Evolutionary conservation across 2,329 filamentous ascomycete species (phyloP), one percentile per base, ranked within the genome.

Genomic region (Microthyrium microscopicum): DNA sequence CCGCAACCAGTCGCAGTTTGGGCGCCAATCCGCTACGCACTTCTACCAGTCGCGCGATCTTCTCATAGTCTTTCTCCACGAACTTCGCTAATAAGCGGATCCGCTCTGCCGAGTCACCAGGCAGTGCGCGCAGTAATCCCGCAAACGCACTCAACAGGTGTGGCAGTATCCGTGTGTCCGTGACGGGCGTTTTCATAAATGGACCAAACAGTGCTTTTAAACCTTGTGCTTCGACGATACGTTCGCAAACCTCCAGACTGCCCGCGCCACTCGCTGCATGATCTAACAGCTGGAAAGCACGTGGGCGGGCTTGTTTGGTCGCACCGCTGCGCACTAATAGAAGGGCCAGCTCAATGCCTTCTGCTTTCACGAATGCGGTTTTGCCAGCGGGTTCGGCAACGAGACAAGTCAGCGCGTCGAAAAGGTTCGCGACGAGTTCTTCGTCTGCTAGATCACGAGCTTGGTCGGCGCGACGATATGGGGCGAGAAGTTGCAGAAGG

Each of bases 401-500:
- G 1, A 92, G 58, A 44, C 80, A 91, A 1, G 81, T 80, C 13
- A 95, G 52, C 2, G 76, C 72, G 48, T 93, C 85, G 51, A 98
- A 98, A 1, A 94, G 51, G 43, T 98, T 93, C 54, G 92, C 83
- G 50, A 91, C 80, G 51, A 81, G 94, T 57, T 98, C 89, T 53
- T 95, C 89, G 32, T 89, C 77, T 20, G 77, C 20, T 13, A 22
- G 74, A 38, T 84, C 82, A 48, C 80, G 87, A 31, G 74, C 69
- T 0, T 89, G 89, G 48, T 98, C 85, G 31, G 75, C 70, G 57
- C 78, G 80, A 36, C 89, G 74, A 56, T 95, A 98, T 2, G 75
- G 62, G 2, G 85, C 81, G 1, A 91, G 68, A 1, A 92, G 65
- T 54, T 91, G 83, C 11, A 98, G 72, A 43, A 93, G 62, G 3